Evolutionary conservation across 352 stramenopile species (phyloP), one percentile per base, ranked within the genome.

Genomic region (Elongisporangium anandrum): DNA sequence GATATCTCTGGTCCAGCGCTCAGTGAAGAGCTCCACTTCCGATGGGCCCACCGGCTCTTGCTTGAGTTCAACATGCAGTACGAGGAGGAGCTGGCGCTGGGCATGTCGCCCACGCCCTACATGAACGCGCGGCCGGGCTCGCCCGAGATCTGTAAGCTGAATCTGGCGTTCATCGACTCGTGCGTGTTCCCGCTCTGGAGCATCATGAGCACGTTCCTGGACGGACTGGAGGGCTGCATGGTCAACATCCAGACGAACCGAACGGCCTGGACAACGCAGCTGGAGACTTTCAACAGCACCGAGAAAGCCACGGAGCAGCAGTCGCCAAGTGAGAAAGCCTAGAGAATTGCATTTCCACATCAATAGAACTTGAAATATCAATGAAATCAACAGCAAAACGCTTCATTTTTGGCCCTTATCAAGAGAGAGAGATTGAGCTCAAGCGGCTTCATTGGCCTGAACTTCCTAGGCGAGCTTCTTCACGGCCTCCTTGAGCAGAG

Each of bases 61-160:
- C 59, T 87, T 2, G 87, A 96, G 63, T 96, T 96, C 65, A 91
- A 91, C 53, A 70, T 83, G 50, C 87, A 96, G 57, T 87, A 90
- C 62, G 60, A 73, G 3, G 82, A 93, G 26, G 87, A 96, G 59
- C 55, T 77, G 5, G 77, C 77, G 55, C 57, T 88, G 7, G 85
- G 85, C 1, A 71, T 96, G 23, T 57, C 69, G 15, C 73, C 79
- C 21, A 88, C 81, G 20, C 68, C 82, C n/a, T 94, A 91, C 68
- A 95, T 96, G 87, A 81, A 79, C 56, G 81, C 66, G 9, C 63
- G 73, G 47, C 74, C 88, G 0, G 64, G 72, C 50, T 88, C 81
- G 15, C 63, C 78, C 0, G 82, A 88, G 57, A 75, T 88, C 50
- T 73, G 80, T 24, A 85, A 88, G 41, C 77, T 92, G 29, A 92